A percentile compares a stretch with the other conserved stretches of the same genome.
Conservation (phyloP, 1,139 yeast genomes). For the Suhomyces kunorum region DNA sequence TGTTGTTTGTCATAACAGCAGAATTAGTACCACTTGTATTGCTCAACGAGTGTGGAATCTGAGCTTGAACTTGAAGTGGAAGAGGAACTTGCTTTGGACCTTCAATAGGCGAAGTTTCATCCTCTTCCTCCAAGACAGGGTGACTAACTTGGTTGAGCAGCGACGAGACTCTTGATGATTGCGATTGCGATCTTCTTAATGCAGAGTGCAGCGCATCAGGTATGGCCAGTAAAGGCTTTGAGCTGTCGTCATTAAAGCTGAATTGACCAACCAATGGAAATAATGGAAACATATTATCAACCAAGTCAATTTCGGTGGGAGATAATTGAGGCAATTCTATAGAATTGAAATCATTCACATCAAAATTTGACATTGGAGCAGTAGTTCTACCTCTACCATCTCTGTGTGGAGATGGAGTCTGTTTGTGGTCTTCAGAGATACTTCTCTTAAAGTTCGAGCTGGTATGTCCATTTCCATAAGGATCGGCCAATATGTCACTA, state of each 20-base stretch:
- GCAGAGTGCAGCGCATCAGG: conserved; percentile 16
- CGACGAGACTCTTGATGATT: conserved; percentile 10
- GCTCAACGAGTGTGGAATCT: background rate
- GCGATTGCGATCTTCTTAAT: conserved; percentile 10
- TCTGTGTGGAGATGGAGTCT: conserved; percentile 8
- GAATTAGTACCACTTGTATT: conserved; percentile 1
- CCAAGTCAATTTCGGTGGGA: conserved; percentile 19
- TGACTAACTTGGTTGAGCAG: conserved; percentile 10
- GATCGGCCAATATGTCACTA: conserved; percentile 6
- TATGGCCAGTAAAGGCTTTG: conserved; percentile 40
- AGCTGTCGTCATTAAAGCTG: conserved; percentile 40
- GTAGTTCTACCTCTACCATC: background rate
- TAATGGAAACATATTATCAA: conserved; percentile 47
- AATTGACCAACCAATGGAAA: conserved; percentile 53
- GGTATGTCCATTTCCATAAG: background rate
- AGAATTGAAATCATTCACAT: conserved; percentile 9
- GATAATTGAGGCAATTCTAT: conserved; percentile 15
- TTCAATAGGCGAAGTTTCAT: conserved; percentile 3
- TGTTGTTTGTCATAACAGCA: conserved; percentile 4
- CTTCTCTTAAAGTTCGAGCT: conserved; percentile 2
- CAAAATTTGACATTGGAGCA: conserved; percentile 5
- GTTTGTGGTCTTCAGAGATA: conserved; percentile 5
- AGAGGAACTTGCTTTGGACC: background rate
- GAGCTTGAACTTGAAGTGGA: conserved; percentile 1
- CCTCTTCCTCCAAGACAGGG: conserved; percentile 7